These are phyloP conservation scores for Torrubiella hemipterigena DNA, from an alignment of 2,329 filamentous ascomycete species.

Conservation along the genomic window DNA sequence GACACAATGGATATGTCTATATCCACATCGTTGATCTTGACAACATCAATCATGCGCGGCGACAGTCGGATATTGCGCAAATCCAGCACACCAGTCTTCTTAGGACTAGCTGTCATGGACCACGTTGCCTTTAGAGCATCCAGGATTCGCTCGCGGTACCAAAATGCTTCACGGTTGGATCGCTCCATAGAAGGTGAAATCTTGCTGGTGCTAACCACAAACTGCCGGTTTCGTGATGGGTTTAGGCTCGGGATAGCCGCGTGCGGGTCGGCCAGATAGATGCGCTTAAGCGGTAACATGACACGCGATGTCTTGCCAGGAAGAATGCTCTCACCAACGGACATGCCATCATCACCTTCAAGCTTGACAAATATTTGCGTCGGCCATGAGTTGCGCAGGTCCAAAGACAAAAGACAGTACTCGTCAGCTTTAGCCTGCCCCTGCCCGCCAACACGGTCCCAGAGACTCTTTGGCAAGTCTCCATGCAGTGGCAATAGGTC, in stretches of 20 bases:
- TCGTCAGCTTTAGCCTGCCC: slow-evolving; percentile 37
- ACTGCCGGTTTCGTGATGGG: slow-evolving; percentile 75
- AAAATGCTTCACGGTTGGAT: slow-evolving; percentile 71
- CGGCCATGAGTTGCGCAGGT: slow-evolving; percentile 85
- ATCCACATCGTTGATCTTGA: slow-evolving; percentile 69
- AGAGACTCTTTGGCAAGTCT: slow-evolving; percentile 49
- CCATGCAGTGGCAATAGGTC: slow-evolving; percentile 66
- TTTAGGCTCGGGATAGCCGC: slow-evolving; percentile 70
- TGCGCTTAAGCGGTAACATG: slow-evolving; percentile 61
- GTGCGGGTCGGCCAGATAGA: slow-evolving; percentile 67
- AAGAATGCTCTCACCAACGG: slow-evolving; percentile 44
- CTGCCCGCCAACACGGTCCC: slow-evolving; percentile 31
- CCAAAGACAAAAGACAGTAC: slow-evolving; percentile 69
- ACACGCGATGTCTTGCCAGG: slow-evolving; percentile 62
- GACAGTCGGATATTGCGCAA: slow-evolving; percentile 64
- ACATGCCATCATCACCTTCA: slow-evolving; percentile 34
- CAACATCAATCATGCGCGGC: slow-evolving; percentile 67
- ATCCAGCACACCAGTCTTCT: slow-evolving; percentile 58
- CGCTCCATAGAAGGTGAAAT: slow-evolving; percentile 71
- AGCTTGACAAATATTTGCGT: slow-evolving; percentile 60
- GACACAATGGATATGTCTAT: slow-evolving; percentile 48
- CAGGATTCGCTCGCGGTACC: slow-evolving; percentile 77
- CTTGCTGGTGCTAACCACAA: slow-evolving; percentile 73
- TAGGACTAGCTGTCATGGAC: slow-evolving; percentile 41
- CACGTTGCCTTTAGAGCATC: slow-evolving; percentile 60